Base-by-base conservation (phyloP, 352 stramenopile species). In the Globisporangium uncinulatum region DNA sequence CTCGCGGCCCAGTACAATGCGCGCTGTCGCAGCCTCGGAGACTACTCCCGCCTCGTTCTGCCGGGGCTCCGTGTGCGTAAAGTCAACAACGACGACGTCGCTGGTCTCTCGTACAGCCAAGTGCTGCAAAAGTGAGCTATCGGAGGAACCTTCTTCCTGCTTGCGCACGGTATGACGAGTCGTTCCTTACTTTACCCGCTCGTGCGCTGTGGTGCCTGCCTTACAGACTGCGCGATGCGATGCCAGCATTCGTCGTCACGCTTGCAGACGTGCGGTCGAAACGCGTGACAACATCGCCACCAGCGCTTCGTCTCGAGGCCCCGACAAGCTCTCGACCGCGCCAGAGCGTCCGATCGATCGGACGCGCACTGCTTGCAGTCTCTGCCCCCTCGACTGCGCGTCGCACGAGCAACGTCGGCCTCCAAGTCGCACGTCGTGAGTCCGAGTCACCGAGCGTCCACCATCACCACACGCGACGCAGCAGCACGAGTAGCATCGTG, bases 1-100 rank as follows among this genome's bases (percentile, higher is more conserved):
- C 68, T 80, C n/a, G 72, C 67, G 17, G 66, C 67, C 32, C 65
- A 77, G n/a, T 73, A 91, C 66, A 91, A 91, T 51, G 63, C 66
- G 9, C 70, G 63, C 7, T 82, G 74, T 52, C 59, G 54, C 9
- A 58, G 60, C 10, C 51, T 60, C 15, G 74, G 76, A 5, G 77
- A 85, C 59, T 79, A 80, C 53, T 75, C 69, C 13, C 67, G 69
- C 5, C 59, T 91, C 11, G 70, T 91, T 34, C 50, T 62, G 29
- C 61, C 66, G 11, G 58, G 70, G 17, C 62, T 74, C 19, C 59
- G 63, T 6, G 73, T 89, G 43, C 73, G 76, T 8, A 71, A 60
- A 51, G 66, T 91, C 47, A 82, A 87, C 51, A 57, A 51, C 19
- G 41, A 53, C 4, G 76, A 89, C 51, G 53, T 83, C 45, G 54